Evolutionary conservation across 140 eudicot genomes (phyloP).

Genomic region (Anethum foeniculum): DNA sequence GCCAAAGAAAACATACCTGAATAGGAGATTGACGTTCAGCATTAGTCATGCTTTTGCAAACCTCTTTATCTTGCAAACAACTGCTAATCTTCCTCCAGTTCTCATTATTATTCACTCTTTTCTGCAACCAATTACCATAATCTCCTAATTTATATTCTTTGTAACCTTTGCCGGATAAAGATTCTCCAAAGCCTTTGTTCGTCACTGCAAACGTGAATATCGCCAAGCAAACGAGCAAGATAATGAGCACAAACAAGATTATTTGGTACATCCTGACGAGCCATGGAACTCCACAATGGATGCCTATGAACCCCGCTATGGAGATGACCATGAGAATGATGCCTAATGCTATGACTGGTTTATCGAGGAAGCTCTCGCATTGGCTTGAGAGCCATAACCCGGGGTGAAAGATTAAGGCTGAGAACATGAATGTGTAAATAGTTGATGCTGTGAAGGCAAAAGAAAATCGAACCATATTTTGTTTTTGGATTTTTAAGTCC

Average conservation of each 20-base stretch:
- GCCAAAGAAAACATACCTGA: conserved; percentile 24
- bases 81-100: conserved; percentile 67
- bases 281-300: conserved; percentile 39
- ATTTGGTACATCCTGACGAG: conserved; percentile 32
- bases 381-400: background rate
- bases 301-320: conserved; percentile 37
- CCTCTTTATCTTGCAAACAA: conserved; percentile 60
- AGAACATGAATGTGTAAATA: background rate
- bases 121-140: conserved; percentile 53
- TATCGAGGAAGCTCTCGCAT: background rate
- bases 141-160: conserved; percentile 18
- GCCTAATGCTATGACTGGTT: conserved; percentile 15
- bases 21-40: conserved; percentile 37
- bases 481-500: background rate
- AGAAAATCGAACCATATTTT: background rate
- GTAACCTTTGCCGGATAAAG: conserved; percentile 14
- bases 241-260: conserved; percentile 38
- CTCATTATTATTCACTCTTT: conserved; percentile 40
- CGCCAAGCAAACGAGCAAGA: conserved; percentile 28
- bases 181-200: conserved; percentile 13
- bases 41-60: conserved; percentile 54
- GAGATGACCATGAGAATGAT: conserved; percentile 33
- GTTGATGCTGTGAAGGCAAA: background rate
- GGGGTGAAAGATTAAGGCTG: background rate
- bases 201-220: conserved; percentile 26